Conservation (phyloP, 441 rosid species). For the Theobroma grandiflorum region DNA sequence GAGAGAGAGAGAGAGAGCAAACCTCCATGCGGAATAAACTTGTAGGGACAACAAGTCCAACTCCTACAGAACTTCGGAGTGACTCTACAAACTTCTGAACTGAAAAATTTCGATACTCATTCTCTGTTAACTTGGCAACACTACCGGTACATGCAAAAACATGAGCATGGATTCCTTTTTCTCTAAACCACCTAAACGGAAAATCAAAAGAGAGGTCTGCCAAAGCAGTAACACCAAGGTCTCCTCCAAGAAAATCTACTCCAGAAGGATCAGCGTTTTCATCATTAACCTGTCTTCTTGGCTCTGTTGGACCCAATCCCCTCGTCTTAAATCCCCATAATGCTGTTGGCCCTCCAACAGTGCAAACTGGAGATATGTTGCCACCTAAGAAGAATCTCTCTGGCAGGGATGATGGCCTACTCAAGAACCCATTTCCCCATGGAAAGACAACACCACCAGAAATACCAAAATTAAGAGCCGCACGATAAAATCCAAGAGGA, state of each 20-base stretch:
- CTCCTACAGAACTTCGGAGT: slow-evolving; percentile 78
- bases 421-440: slow-evolving; percentile 72
- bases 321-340: slow-evolving; percentile 84
- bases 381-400: slow-evolving; percentile 97
- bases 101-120: slow-evolving; percentile 65
- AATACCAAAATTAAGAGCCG: slow-evolving; percentile 84
- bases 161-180: slow-evolving; percentile 90
- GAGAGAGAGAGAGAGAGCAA: slow-evolving; percentile 28
- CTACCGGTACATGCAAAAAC: slow-evolving; percentile 85
- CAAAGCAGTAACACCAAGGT: slow-evolving; percentile 88
- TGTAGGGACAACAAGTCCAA: slow-evolving; percentile 83
- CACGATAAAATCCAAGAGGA: slow-evolving; percentile 74
- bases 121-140: slow-evolving; percentile 72
- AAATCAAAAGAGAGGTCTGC: slow-evolving; percentile 93
- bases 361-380: slow-evolving; percentile 76
- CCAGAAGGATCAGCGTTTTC: slow-evolving; percentile 51
- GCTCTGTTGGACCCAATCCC: slow-evolving; percentile 91
- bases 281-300: slow-evolving; percentile 58
- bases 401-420: slow-evolving; percentile 66
- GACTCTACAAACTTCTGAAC: slow-evolving; percentile 60
- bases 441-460: slow-evolving; percentile 81
- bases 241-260: slow-evolving; percentile 91
- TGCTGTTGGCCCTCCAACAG: slow-evolving; percentile 82
- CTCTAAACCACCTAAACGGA: slow-evolving; percentile 78
- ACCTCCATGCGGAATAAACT: slow-evolving; percentile 88